phyloP scores from a whole-genome alignment of 2,329 filamentous ascomycete species.

The Neofusicoccum parvum region DNA sequence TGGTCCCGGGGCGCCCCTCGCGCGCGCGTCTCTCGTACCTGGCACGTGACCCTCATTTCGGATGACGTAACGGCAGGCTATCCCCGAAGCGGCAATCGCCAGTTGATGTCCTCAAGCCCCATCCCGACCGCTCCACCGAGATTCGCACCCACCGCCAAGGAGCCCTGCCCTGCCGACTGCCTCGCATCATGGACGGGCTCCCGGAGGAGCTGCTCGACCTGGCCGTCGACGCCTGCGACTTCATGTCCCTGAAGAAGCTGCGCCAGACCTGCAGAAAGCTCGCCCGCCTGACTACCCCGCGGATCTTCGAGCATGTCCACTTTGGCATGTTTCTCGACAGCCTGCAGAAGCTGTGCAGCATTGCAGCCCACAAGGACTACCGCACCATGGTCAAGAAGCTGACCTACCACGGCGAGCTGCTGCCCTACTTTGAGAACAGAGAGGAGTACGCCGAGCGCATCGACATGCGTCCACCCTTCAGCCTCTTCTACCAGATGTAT shows the following conservation, averaged over 20 bases:
- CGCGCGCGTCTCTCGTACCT: not conserved
- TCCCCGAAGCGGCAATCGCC: not conserved
- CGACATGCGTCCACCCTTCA: conserved; percentile 19
- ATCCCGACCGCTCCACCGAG: not conserved
- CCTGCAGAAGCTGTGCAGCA: conserved; percentile 25
- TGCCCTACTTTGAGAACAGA: conserved; percentile 25
- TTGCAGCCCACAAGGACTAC: conserved; percentile 26
- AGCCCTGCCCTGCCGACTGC: not conserved
- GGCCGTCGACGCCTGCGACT: conserved; percentile 27
- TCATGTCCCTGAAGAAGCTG: conserved; percentile 26
- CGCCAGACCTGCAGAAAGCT: conserved; percentile 26
- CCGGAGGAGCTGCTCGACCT: conserved; percentile 32
- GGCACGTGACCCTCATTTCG: conserved; percentile 9
- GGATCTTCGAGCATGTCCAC: conserved; percentile 29
- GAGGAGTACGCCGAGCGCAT: conserved; percentile 19
- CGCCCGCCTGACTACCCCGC: conserved; percentile 24
- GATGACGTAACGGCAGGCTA: not conserved
- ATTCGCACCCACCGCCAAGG: not conserved
- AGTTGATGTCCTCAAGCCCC: not conserved
- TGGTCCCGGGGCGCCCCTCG: not conserved
- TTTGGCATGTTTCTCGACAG: conserved; percentile 28
- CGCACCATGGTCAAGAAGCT: conserved; percentile 30
- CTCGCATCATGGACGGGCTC: conserved; percentile 21
- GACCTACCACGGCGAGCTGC: conserved; percentile 30
- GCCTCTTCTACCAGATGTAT: conserved; percentile 22